These are phyloP conservation scores for Beauveria australis DNA, from an alignment of 2,329 filamentous ascomycete genomes.

Conservation along the genomic window DNA sequence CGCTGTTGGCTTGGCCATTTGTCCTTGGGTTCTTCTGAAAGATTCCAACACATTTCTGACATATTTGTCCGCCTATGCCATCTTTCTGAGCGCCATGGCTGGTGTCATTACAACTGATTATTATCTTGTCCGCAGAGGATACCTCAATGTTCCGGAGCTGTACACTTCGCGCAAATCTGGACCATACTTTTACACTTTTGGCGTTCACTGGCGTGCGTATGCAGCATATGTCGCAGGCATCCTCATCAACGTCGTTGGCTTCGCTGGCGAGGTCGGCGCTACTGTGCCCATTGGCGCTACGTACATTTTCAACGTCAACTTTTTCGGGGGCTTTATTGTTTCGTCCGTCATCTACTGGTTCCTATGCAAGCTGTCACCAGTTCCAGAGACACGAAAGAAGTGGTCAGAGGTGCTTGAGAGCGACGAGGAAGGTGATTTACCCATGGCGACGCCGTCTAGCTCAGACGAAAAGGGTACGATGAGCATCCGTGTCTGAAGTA, in stretches of 20 bases:
- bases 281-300: constrained; percentile 68
- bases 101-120: constrained; percentile 89
- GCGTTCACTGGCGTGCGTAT: constrained; percentile 79
- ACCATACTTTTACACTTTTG: constrained; percentile 66
- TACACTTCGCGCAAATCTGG: constrained; percentile 61
- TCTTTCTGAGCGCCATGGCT: constrained; percentile 85
- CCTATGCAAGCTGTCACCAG: constrained; percentile 59
- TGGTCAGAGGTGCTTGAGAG: constrained; percentile 61
- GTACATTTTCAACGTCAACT: constrained; percentile 87
- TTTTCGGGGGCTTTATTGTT: constrained; percentile 76
- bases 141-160: constrained; percentile 67
- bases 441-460: not conserved
- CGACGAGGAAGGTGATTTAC: not conserved
- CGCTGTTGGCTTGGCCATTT: constrained; percentile 71
- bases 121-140: constrained; percentile 76
- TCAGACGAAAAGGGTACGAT: not conserved
- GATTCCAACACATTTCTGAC: constrained; percentile 78
- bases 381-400: constrained; percentile 63
- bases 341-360: constrained; percentile 58
- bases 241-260: constrained; percentile 84
- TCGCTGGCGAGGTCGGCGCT: constrained; percentile 70
- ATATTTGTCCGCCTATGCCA: constrained; percentile 84
- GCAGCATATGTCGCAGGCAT: constrained; percentile 76
- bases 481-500: not conserved
- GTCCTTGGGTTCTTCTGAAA: constrained; percentile 72